Evolutionary conservation across 2,329 filamentous ascomycete genomes (phyloP).

Genomic region (Tolypocladium tropicale): DNA sequence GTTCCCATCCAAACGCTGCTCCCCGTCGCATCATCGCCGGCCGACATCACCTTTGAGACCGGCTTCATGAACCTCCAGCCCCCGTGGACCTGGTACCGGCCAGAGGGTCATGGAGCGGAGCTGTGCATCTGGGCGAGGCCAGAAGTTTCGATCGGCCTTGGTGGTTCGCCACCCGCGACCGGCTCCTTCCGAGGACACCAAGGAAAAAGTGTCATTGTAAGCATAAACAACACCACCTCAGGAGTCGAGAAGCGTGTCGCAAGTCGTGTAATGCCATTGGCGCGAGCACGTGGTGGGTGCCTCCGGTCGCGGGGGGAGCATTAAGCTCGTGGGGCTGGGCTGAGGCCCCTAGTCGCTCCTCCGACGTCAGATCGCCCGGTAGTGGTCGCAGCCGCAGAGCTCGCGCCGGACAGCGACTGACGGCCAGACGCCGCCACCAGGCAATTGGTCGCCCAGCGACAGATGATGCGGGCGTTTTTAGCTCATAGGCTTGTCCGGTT

Average conservation of each 20-base stretch:
- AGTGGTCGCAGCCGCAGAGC: slow-evolving; percentile 1
- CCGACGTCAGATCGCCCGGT: slow-evolving; percentile 12
- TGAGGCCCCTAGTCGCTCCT: slow-evolving; percentile 5
- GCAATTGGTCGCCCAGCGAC: neutral
- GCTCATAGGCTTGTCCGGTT: neutral
- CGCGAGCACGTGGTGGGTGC: neutral
- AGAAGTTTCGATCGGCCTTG: neutral
- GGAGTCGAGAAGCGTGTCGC: neutral
- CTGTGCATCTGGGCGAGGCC: neutral
- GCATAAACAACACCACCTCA: neutral
- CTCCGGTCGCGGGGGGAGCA: neutral
- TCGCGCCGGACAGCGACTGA: neutral
- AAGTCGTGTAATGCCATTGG: slow-evolving; percentile 2
- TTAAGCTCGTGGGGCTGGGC: slow-evolving; percentile 1
- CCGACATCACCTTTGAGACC: slow-evolving; percentile 8
- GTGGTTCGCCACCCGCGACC: neutral
- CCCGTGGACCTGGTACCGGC: neutral
- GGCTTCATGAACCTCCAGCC: slow-evolving; percentile 6
- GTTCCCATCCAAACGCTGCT: neutral
- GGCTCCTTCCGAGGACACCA: neutral
- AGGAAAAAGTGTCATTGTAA: neutral
- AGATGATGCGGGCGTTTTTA: neutral
- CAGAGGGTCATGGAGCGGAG: neutral
- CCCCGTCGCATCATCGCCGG: neutral
- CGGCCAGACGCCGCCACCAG: neutral